These are phyloP conservation scores for Penicillium sp. DNA, from an alignment of 2,329 filamentous ascomycete species.

Conservation along the genomic window DNA sequence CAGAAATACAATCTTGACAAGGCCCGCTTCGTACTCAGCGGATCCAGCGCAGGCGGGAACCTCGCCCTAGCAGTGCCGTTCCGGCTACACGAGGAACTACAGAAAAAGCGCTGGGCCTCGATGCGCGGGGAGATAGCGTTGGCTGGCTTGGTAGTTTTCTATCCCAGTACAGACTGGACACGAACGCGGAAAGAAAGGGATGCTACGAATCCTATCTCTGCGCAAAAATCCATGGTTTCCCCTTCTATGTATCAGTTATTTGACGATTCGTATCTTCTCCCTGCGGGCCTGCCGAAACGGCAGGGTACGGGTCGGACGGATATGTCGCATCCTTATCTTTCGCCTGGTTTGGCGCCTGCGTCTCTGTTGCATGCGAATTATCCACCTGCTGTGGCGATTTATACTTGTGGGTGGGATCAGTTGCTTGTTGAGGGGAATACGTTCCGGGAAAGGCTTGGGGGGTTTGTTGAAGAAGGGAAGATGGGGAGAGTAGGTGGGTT, in stretches of 20 bases:
- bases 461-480: constrained; percentile 12
- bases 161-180: constrained; percentile 21
- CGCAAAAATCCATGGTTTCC: constrained; percentile 14
- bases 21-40: constrained; percentile 16
- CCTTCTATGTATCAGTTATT: constrained; percentile 15
- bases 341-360: constrained; percentile 17
- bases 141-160: constrained; percentile 18
- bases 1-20: constrained; percentile 20
- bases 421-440: constrained; percentile 22
- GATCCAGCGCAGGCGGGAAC: constrained; percentile 23
- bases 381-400: constrained; percentile 18
- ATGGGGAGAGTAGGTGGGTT: constrained; percentile 18
- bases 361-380: constrained; percentile 12
- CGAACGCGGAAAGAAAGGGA: constrained; percentile 14
- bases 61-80: constrained; percentile 18
- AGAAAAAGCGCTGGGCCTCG: neutral
- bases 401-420: constrained; percentile 27
- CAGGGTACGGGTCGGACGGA: constrained; percentile 9
- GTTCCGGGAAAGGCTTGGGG: constrained; percentile 18
- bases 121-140: neutral
- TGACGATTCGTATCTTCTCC: constrained; percentile 19
- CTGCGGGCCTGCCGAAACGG: constrained; percentile 10
- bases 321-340: constrained; percentile 22
- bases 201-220: constrained; percentile 17
- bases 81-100: constrained; percentile 12